These are phyloP conservation scores for bread wheat (Triticum aestivum) DNA, from an alignment of 176 grass and related monocot genomes.

Conservation along the genomic window IWGSC_CS_RefSeq_v2.1 NC_057803.1:699640742-699641241, in stretches of 20 bases:
- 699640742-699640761: not conserved
- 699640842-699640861: conserved; percentile 11
- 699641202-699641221: not conserved
- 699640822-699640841: conserved; percentile 21
- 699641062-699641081: conserved; percentile 80
- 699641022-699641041: conserved; percentile 70
- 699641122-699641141: conserved; percentile 59
- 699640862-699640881: not conserved
- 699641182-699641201: not conserved
- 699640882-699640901: not conserved
- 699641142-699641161: conserved; percentile 63
- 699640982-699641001: conserved; percentile 39
- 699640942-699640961: conserved; percentile 1
- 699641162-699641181: not conserved
- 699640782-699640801: not conserved
- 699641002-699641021: conserved; percentile 55
- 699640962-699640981: conserved; percentile 41
- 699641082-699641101: conserved; percentile 73
- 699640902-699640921: not conserved
- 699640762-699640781: not conserved
- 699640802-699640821: not conserved
- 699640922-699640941: conserved; percentile 58
- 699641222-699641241: not conserved
- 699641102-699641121: conserved; percentile 55
- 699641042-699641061: conserved; percentile 61